These are phyloP conservation scores for Candida pseudoviswanathii DNA, from an alignment of 1,139 yeast species.

Conservation along the genomic window DNA sequence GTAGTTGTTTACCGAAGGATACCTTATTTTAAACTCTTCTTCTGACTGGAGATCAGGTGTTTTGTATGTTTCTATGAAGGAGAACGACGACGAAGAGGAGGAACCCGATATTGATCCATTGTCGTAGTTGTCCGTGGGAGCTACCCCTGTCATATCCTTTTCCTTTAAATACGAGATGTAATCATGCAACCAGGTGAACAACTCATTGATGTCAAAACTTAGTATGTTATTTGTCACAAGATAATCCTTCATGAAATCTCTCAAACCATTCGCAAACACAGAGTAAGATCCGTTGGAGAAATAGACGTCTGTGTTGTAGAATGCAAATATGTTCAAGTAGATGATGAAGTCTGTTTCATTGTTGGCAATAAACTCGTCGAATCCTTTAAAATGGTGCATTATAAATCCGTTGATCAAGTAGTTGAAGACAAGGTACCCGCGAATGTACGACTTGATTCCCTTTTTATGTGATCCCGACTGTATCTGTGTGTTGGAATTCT, in stretches of 20 bases:
- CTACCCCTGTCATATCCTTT: constrained; percentile 22
- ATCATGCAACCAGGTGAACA: constrained; percentile 43
- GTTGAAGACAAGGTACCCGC: constrained; percentile 45
- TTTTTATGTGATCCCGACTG: constrained; percentile 17
- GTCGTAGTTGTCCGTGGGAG: background rate
- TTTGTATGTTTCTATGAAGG: constrained; percentile 3
- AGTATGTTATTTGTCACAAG: constrained; percentile 34
- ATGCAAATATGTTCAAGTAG: constrained; percentile 46
- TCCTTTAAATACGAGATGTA: constrained; percentile 44
- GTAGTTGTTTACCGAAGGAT: constrained; percentile 2
- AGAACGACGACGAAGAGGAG: constrained; percentile 5
- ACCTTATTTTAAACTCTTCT: constrained; percentile 7
- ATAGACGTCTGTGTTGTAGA: constrained; percentile 37
- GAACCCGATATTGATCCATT: background rate
- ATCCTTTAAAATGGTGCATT: constrained; percentile 48
- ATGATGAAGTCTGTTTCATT: constrained; percentile 46
- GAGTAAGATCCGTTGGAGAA: constrained; percentile 24
- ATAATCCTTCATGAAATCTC: constrained; percentile 34
- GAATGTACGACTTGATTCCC: constrained; percentile 31
- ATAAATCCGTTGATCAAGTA: constrained; percentile 48
- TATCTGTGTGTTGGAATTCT: constrained; percentile 22
- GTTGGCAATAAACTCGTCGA: constrained; percentile 42
- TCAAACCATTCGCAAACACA: constrained; percentile 26
- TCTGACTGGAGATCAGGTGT: constrained; percentile 6
- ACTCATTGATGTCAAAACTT: constrained; percentile 38